These are phyloP conservation scores for Sphagnum fallax DNA, from an alignment of 228 moss, liverwort and hornwort genomes.

Conservation along the genomic window DNA sequence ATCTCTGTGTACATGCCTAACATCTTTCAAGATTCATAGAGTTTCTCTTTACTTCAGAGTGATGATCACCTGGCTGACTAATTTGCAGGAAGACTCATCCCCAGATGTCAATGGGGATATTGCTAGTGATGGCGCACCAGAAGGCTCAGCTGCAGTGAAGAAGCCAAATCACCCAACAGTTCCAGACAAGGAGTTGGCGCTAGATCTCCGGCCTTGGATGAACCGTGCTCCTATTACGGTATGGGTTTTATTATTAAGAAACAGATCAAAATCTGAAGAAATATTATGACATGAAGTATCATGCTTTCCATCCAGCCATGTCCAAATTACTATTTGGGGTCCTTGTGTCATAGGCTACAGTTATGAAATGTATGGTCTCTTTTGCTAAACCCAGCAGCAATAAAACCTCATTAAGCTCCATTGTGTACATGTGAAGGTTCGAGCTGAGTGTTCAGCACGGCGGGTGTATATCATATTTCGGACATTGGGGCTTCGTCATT, in stretches of 20 bases:
- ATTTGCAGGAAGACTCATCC: no score
- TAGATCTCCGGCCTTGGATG: conserved; percentile 82
- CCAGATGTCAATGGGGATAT: no score
- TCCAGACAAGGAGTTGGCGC: conserved; percentile 17
- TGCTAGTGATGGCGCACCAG: no score
- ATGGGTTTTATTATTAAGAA: neutral
- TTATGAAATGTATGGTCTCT: neutral
- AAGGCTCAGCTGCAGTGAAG: no score
- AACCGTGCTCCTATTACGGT: conserved; percentile 80
- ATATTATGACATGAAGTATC: neutral
- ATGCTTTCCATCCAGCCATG: neutral
- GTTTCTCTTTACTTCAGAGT: no score
- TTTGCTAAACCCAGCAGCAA: neutral
- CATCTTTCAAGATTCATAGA: no score
- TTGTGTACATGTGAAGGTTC: conserved; percentile 14
- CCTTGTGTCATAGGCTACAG: no score
- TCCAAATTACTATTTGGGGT: neutral
- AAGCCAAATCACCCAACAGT: no score
- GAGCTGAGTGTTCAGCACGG: conserved; percentile 32
- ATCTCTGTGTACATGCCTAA: no score
- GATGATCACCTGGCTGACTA: no score
- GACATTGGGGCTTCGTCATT: conserved; percentile 75
- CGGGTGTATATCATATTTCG: conserved; percentile 72
- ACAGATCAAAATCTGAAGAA: neutral
- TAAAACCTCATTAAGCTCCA: neutral